These are phyloP conservation scores for Penicillium argentinense DNA, from an alignment of 495 filamentous ascomycete species.

Conservation along the genomic window DNA sequence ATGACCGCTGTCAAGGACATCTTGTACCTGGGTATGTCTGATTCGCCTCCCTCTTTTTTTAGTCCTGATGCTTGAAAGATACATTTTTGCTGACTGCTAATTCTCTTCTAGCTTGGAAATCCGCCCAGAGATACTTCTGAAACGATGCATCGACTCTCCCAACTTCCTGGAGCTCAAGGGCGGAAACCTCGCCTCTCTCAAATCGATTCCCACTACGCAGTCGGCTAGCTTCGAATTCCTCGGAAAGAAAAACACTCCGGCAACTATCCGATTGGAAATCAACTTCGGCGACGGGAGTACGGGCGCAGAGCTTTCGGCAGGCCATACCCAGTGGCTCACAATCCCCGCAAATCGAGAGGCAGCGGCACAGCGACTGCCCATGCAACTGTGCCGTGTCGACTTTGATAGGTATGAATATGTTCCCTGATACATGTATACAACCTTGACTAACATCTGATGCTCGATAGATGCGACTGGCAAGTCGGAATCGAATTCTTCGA, in stretches of 20 bases:
- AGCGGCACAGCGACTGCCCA: slow-evolving; percentile 5
- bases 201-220: slow-evolving; percentile 28
- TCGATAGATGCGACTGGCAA: slow-evolving; percentile 40
- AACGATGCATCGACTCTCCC: slow-evolving; percentile 15
- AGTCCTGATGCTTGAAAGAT: no score
- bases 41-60: not conserved
- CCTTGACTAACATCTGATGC: not conserved
- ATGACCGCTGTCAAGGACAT: slow-evolving; percentile 37
- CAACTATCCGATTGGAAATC: slow-evolving; percentile 38
- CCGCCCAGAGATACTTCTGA: not conserved
- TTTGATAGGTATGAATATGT: slow-evolving; percentile 32
- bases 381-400: slow-evolving; percentile 38
- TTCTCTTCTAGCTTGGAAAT: not conserved
- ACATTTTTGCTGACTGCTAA: no score
- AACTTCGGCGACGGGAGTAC: slow-evolving; percentile 23
- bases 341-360: no score
- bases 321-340: no score
- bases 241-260: slow-evolving; percentile 14
- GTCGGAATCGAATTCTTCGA: slow-evolving; percentile 37
- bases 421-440: no score
- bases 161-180: slow-evolving; percentile 51
- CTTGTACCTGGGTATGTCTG: slow-evolving; percentile 39
- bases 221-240: slow-evolving; percentile 46
- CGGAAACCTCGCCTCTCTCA: slow-evolving; percentile 19
- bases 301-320: slow-evolving; percentile 1